These are phyloP conservation scores for Coniferiporia weirii DNA, from an alignment of 1,284 basidiomycete species.

Conservation along the genomic window DNA sequence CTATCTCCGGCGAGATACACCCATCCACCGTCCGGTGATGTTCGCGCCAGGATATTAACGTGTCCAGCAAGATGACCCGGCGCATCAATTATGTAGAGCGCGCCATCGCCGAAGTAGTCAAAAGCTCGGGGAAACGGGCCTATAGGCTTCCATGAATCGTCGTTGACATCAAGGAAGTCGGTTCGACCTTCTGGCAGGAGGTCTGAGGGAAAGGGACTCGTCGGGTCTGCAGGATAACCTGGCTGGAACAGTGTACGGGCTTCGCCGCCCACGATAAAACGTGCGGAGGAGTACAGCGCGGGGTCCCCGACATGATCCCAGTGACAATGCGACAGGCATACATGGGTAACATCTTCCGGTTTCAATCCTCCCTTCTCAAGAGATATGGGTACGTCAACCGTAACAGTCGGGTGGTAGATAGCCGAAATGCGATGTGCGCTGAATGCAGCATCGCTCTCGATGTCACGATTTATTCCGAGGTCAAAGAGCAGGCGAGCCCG, in stretches of 20 bases:
- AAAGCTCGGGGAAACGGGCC: conserved; percentile 47
- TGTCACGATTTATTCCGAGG: conserved; percentile 30
- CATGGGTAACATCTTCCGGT: conserved; percentile 32
- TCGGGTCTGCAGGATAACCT: conserved; percentile 39
- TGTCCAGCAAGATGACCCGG: conserved; percentile 52
- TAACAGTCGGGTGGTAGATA: conserved; percentile 29
- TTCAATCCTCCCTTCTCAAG: conserved; percentile 41
- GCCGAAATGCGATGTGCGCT: conserved; percentile 27
- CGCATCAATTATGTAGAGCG: conserved; percentile 50
- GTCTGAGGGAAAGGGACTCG: conserved; percentile 30
- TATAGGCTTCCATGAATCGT: conserved; percentile 27
- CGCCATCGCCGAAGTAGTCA: conserved; percentile 55
- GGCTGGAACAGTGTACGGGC: conserved; percentile 30
- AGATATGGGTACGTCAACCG: conserved; percentile 43
- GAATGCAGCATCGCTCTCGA: conserved; percentile 32
- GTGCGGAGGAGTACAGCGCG: conserved; percentile 40
- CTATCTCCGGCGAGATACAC: conserved; percentile 51
- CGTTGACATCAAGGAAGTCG: conserved; percentile 31
- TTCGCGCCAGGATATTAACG: conserved; percentile 49
- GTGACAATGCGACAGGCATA: conserved; percentile 45
- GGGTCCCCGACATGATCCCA: conserved; percentile 42
- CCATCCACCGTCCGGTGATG: conserved; percentile 50
- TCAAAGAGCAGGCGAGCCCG: conserved; percentile 17
- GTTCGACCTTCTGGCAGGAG: conserved; percentile 42
- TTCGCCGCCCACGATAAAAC: conserved; percentile 40